phyloP scores from a whole-genome alignment of 192 early-diverging fungal genomes.

The Backusella circina region DNA sequence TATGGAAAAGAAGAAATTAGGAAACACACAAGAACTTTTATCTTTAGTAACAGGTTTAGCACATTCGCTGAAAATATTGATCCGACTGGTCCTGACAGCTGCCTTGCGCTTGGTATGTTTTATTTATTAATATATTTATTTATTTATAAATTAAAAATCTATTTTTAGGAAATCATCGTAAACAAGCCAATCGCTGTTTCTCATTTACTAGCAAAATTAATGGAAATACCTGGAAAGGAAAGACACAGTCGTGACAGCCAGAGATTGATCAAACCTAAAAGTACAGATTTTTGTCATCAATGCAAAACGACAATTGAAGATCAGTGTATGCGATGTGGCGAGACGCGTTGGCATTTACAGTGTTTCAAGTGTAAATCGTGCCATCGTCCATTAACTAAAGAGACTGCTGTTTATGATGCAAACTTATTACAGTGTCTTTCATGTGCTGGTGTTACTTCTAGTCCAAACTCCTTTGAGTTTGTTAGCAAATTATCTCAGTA shows the following conservation, averaged over 20 bases:
- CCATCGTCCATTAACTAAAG: constrained; percentile 28
- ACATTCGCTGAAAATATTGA: constrained; percentile 88
- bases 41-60: constrained; percentile 87
- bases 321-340: constrained; percentile 71
- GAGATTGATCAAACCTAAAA: constrained; percentile 25
- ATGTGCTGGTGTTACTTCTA: constrained; percentile 6
- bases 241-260: constrained; percentile 24
- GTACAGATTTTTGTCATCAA: constrained; percentile 73
- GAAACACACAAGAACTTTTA: constrained; percentile 84
- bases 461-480: constrained; percentile 51
- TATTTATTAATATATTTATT: neutral
- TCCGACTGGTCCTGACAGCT: constrained; percentile 83
- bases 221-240: constrained; percentile 55
- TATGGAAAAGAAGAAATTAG: constrained; percentile 46
- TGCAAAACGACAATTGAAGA: constrained; percentile 85
- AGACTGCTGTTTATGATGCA: constrained; percentile 16
- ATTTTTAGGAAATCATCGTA: constrained; percentile 49
- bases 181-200: constrained; percentile 47
- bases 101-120: constrained; percentile 72
- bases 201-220: constrained; percentile 76
- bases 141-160: neutral
- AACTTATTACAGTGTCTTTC: constrained; percentile 8
- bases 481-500: constrained; percentile 90
- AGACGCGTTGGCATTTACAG: constrained; percentile 76
- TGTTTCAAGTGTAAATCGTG: constrained; percentile 85